These are phyloP conservation scores for Letharia columbiana DNA, from an alignment of 495 filamentous ascomycete genomes.

Conservation along the genomic window DNA sequence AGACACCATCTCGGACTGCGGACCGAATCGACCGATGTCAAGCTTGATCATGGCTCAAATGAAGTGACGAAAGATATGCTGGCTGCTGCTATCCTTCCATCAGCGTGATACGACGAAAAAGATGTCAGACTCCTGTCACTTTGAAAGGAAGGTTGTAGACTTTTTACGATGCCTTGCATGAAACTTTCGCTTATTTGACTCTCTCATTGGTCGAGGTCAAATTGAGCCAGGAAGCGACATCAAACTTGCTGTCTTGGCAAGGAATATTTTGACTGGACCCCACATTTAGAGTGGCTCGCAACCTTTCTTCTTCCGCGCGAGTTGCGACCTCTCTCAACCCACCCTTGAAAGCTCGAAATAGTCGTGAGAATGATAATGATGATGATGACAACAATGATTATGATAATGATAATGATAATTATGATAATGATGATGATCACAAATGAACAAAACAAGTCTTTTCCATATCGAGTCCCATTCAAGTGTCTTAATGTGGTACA, in stretches of 20 bases:
- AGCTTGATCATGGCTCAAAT: not conserved
- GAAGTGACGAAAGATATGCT: no score
- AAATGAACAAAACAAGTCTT: no score
- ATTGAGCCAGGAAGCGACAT: not conserved
- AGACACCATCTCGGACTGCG: conserved; percentile 13
- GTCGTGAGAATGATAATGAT: no score
- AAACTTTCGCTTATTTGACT: conserved; percentile 1
- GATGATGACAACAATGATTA: no score
- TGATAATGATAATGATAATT: no score
- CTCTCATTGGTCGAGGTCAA: not conserved
- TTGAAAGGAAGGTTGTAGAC: not conserved
- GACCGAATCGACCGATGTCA: not conserved
- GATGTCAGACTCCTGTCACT: no score
- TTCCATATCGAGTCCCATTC: not conserved
- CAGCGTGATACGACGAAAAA: no score
- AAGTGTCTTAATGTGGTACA: not conserved
- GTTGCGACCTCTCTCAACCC: not conserved
- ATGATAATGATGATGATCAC: no score
- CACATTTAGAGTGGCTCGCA: not conserved
- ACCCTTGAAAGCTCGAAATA: no score
- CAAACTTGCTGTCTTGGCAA: not conserved
- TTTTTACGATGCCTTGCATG: not conserved
- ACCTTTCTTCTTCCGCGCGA: not conserved
- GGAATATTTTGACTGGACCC: not conserved
- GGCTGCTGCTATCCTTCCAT: no score